Evolutionary conservation across 2,329 filamentous ascomycete species (phyloP), one percentile per base, ranked within the genome.

Genomic region (Coniochaeta sp.): DNA sequence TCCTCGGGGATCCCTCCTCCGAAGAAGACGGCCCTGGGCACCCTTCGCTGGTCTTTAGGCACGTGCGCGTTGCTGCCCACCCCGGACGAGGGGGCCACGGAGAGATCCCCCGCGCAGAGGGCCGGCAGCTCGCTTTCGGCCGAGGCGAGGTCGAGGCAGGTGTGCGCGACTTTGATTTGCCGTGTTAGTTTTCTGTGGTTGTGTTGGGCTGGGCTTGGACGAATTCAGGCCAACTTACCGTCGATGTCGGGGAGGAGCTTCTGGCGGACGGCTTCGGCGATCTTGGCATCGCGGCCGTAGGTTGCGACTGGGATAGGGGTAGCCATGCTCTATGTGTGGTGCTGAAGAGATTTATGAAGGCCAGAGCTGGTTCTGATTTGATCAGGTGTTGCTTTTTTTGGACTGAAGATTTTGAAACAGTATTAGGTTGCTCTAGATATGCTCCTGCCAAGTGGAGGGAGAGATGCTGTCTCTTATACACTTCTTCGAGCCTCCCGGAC

Each of bases 61-160:
- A 17, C 19, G 19, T 2, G 7, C 3, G 59, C 64, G 62, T 70
- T 70, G 62, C 59, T 66, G 52, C 67, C 68, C 5, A 68, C 59
- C 10, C 62, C 63, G 10, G 63, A 64, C 4, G 62, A 47, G 55
- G 62, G 57, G 19, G 54, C 30, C 55, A 89, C 88, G 74, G 96
- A 91, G 59, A 96, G 77, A 73, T 96, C 92, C 71, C 97, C 93
- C 66, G 96, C 96, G 78, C 96, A 97, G 63, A 98, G 89, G 74
- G 91, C 85, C 28, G 93, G 93, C 3, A 92, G 88, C 77, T 98
- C 97, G 64, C 81, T 74, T 66, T 92, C 90, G 65, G 93, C 93
- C 60, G 89, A 86, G 54, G 81, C 77, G 73, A 96, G 96, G n/a
- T 57, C 55, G 26, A 63, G 60, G 59, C 58, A 63, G 6, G 57